A percentile compares a stretch with the other conserved stretches of the same genome.
These are phyloP conservation scores for Fomitiporia mediterranea DNA, from an alignment of 1,284 basidiomycete species.

Conservation along the genomic window DNA sequence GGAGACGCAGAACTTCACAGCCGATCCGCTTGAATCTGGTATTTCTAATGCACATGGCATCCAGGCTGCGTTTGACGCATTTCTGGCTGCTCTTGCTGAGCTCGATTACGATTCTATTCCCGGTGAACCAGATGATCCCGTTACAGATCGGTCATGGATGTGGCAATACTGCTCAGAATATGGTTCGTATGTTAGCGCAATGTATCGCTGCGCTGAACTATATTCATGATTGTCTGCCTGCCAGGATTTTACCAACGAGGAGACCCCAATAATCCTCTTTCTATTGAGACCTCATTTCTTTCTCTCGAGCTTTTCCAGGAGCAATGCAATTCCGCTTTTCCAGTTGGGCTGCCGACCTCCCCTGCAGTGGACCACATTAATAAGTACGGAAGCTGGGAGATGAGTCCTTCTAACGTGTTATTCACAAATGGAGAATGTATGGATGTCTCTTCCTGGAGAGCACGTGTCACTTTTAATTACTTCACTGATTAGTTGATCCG, in stretches of 20 bases:
- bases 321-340: conserved; percentile 39
- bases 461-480: not conserved
- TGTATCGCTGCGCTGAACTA: not conserved
- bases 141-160: conserved; percentile 44
- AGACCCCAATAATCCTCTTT: conserved; percentile 39
- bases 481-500: conserved; percentile 38
- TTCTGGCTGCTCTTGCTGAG: conserved; percentile 39
- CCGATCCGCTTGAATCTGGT: conserved; percentile 35
- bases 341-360: conserved; percentile 33
- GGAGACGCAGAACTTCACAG: conserved; percentile 41
- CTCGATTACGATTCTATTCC: conserved; percentile 43
- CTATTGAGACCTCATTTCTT: conserved; percentile 43
- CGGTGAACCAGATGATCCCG: conserved; percentile 38
- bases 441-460: conserved; percentile 12
- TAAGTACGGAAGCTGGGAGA: conserved; percentile 48
- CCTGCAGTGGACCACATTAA: conserved; percentile 42
- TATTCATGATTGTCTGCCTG: not conserved
- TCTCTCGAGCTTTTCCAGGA: conserved; percentile 42
- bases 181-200: conserved; percentile 30
- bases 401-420: conserved; percentile 44
- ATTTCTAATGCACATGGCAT: conserved; percentile 33
- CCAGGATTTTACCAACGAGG: conserved; percentile 47
- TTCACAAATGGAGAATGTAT: conserved; percentile 49
- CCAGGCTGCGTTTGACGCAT: conserved; percentile 36
- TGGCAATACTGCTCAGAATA: conserved; percentile 51